Evolutionary conservation across 1,139 yeast genomes (phyloP).

Genomic region (Geotrichum cucujoidarum): DNA sequence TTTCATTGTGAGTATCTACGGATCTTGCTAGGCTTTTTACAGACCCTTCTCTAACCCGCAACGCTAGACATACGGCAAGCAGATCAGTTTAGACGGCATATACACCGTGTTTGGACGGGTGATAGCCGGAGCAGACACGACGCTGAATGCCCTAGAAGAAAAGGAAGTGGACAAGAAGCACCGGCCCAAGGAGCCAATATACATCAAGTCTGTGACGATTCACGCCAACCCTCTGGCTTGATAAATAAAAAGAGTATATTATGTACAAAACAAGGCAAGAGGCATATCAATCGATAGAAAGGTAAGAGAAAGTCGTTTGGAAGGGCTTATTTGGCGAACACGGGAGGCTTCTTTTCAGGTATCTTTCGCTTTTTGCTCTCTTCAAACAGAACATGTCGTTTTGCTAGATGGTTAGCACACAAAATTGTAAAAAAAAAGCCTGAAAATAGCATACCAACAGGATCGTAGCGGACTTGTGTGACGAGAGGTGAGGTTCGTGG

Average conservation of each 20-base stretch:
- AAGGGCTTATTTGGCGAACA: conserved; percentile 21
- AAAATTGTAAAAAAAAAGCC: background rate
- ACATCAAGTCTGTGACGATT: conserved; percentile 40
- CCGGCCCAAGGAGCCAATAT: conserved; percentile 40
- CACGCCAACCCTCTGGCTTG: conserved; percentile 41
- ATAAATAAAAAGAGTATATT: background rate
- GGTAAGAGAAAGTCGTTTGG: too few species aligned
- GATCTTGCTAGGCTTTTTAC: background rate
- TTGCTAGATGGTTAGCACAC: conserved; percentile 35
- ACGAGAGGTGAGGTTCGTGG: conserved; percentile 78
- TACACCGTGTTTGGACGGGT: conserved; percentile 57
- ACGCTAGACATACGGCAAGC: conserved; percentile 36
- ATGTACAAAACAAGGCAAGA: background rate
- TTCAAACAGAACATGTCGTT: conserved; percentile 79
- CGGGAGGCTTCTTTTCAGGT: conserved; percentile 48
- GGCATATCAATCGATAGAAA: background rate
- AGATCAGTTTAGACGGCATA: conserved; percentile 47
- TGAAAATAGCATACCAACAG: conserved; percentile 41
- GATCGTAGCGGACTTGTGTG: conserved; percentile 85
- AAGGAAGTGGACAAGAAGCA: conserved; percentile 40
- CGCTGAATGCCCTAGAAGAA: conserved; percentile 39
- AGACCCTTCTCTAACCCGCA: background rate
- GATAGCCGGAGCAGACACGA: conserved; percentile 38
- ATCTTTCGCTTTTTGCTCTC: conserved; percentile 84
- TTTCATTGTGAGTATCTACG: conserved; percentile 40